Evolutionary conservation across 176 grass and related monocot genomes (phyloP), one percentile per base, ranked within the genome.

Genomic region (Juncus effusus): DNA sequence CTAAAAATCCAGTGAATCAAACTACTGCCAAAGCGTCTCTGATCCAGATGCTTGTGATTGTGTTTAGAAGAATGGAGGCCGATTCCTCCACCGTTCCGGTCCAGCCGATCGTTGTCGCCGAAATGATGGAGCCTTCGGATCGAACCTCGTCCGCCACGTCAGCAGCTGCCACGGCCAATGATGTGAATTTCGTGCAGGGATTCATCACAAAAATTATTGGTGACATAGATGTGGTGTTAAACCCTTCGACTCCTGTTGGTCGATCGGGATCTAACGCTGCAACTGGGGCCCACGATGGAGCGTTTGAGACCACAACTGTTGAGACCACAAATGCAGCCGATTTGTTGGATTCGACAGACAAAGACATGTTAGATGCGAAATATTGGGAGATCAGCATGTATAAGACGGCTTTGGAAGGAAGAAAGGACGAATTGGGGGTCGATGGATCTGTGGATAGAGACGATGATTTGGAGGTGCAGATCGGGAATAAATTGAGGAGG

Each of bases 351-450:
- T 99, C 88, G 0, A 93, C 88, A 0, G 94, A 99, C 56, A 99
- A 99, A 65, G 94, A 99, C 66, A 99, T 99, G 94, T 65, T 99
- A 60, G 94, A 99, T 72, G 94, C 94, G 36, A 99, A 93, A 65
- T 99, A 93, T 59, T 99, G 94, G 94, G 94, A 99, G 72, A 90
- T 99, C 69, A 99, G 78, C 80, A 99, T 99, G 94, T 99, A 99
- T 65, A 99, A 93, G 74, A 87, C 88, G 56, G 89, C 94, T 40
- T 74, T 99, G 8, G 94, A 99, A 73, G 94, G 94, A 12, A 77
- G 85, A 16, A 99, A 99, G 69, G 94, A 99, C 6, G 94, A 99
- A 69, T 70, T 99, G 62, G 94, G 94, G 7, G 80, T 88, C 35
- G 94, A 99, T 42, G 89, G 88, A 45, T 79, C 64, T 36, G 49